Base-by-base conservation (phyloP, 2,329 filamentous ascomycete genomes). In the Trichophyton schoenleinii region DNA sequence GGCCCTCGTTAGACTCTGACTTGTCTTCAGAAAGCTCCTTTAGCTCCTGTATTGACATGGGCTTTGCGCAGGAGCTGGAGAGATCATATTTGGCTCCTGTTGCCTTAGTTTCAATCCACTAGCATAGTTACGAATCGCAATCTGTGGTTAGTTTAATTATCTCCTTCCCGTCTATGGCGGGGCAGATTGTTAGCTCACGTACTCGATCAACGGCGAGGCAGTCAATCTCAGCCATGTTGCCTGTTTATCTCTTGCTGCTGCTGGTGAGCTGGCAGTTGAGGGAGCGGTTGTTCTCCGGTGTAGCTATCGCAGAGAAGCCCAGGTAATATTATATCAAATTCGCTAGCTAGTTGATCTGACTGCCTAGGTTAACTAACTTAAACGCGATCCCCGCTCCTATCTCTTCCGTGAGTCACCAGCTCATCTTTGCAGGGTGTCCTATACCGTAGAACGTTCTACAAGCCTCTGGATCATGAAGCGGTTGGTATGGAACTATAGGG, bases 61-160 rank as follows among this genome's bases (percentile, higher is more conserved):
- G 81, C 44, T 80, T 79, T 64, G 78, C 80, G 68, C 81, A 83
- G 42, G 81, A 83, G 66, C 83, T 81, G 61, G 80, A 80, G 46
- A 82, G 74, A 68, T 83, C 81, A 73, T 81, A 81, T 62, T 80
- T 81, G 63, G 77, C 77, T 31, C 73, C 74, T 1, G 73, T 75
- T 65, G 82, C 79, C 67, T 81, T 75, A 60, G 76, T 72, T 69
- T 83, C 79, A 79, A 83, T 81, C 80, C 80, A 83, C 80, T 63
- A 44, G 22, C 15, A 7, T 7, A 44, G 41, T 44, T 38, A 38
- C n/a, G 13, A 5, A 28, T 52, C 22, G 46, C 46, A 49, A 13
- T 18, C 46, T 49, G 13, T 52, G 15, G 46, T 52, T 52, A 52
- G 46, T 25, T 52, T 25, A 22, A 48, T 52, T 52, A 44, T n/a